Evolutionary conservation across 208 protist species (phyloP).

Genomic region (Trypanosoma melophagium): DNA sequence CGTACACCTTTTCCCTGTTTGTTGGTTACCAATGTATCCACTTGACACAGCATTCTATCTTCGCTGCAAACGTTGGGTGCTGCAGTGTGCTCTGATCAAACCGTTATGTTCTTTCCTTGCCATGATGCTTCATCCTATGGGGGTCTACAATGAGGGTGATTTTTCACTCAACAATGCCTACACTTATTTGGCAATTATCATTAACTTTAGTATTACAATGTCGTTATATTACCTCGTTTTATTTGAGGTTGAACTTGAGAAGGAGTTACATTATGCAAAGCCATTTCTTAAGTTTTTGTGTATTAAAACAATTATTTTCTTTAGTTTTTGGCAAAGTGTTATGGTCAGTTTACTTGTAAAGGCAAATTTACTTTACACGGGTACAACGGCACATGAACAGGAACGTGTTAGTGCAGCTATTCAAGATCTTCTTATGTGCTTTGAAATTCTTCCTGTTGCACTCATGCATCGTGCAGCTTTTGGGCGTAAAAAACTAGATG

Average conservation of each 20-base stretch:
- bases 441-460: constrained; percentile 78
- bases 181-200: constrained; percentile 80
- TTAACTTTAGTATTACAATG: constrained; percentile 80
- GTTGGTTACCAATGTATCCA: constrained; percentile 58
- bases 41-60: constrained; percentile 78
- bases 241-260: constrained; percentile 79
- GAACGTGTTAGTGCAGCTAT: constrained; percentile 57
- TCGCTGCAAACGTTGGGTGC: constrained; percentile 86
- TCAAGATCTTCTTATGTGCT: constrained; percentile 87
- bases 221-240: constrained; percentile 88
- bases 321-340: constrained; percentile 87
- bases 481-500: constrained; percentile 62
- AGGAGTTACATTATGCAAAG: constrained; percentile 81
- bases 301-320: constrained; percentile 90
- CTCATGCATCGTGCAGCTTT: constrained; percentile 83
- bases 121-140: constrained; percentile 58
- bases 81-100: constrained; percentile 90
- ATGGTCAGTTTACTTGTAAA: constrained; percentile 51
- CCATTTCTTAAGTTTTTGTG: constrained; percentile 88
- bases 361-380: constrained; percentile 52
- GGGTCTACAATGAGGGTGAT: constrained; percentile 69
- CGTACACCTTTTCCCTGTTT: constrained; percentile 73
- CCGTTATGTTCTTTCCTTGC: constrained; percentile 68
- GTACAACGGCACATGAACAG: constrained; percentile 32
- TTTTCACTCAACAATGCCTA: constrained; percentile 71